These are phyloP conservation scores for Pythium biforme DNA, from an alignment of 352 stramenopile genomes.

Conservation along the genomic window DNA sequence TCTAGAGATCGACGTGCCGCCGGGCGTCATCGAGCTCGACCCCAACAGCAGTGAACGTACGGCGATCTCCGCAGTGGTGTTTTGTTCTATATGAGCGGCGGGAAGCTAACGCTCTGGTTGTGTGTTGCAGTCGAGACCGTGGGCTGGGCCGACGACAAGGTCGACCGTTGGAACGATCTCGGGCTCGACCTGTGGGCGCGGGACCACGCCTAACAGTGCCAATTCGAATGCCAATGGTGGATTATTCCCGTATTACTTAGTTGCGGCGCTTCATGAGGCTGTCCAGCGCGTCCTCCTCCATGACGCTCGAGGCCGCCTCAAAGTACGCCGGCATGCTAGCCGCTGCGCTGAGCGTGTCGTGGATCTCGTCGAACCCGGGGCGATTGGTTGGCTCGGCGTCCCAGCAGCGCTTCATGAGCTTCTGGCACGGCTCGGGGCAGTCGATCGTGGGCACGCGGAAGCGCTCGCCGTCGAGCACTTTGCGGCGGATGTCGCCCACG, in stretches of 20 bases:
- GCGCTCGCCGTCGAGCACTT: conserved; percentile 71
- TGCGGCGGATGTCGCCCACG: conserved; percentile 63
- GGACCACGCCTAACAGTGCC: conserved; percentile 23
- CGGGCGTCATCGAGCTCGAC: conserved; percentile 48
- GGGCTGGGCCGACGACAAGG: conserved; percentile 53
- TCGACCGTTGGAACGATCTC: conserved; percentile 80
- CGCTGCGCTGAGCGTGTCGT: conserved; percentile 33
- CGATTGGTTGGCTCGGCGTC: conserved; percentile 46
- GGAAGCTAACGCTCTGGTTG: neutral
- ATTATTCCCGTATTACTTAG: no score
- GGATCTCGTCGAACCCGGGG: conserved; percentile 62
- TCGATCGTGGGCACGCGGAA: conserved; percentile 74
- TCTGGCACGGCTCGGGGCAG: conserved; percentile 53
- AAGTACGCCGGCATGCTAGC: neutral
- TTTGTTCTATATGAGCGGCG: neutral
- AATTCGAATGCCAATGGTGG: no score
- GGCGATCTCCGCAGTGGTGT: neutral
- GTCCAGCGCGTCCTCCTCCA: conserved; percentile 24
- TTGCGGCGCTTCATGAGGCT: conserved; percentile 17
- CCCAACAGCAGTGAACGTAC: conserved; percentile 53
- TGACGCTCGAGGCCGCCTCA: neutral
- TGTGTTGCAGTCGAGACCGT: conserved; percentile 41
- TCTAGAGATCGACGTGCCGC: conserved; percentile 72
- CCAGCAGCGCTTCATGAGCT: conserved; percentile 73
- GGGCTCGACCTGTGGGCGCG: conserved; percentile 65